Evolutionary conservation across 2,329 filamentous ascomycete species (phyloP).

Genomic region (Clarireedia sp.): DNA sequence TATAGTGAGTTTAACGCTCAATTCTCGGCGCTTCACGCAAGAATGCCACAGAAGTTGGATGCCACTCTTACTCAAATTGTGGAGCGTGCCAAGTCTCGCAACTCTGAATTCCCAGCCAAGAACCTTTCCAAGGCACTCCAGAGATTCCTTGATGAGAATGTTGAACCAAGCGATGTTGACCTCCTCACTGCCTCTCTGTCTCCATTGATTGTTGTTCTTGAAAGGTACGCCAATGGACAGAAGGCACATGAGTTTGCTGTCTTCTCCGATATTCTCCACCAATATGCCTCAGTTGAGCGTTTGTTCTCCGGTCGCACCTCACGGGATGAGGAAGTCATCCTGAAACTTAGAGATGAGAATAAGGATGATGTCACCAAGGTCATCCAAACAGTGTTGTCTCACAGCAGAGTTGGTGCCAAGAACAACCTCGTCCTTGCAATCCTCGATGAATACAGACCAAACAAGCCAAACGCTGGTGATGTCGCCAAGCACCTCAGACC

Average conservation of each 20-base stretch:
- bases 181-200: slow-evolving; percentile 64
- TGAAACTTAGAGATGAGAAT: slow-evolving; percentile 91
- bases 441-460: slow-evolving; percentile 87
- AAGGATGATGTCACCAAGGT: slow-evolving; percentile 85
- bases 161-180: slow-evolving; percentile 63
- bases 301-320: slow-evolving; percentile 78
- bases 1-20: slow-evolving; percentile 96
- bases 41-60: slow-evolving; percentile 94
- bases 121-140: slow-evolving; percentile 72
- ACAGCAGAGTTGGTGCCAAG: slow-evolving; percentile 87
- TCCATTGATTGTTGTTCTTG: slow-evolving; percentile 71
- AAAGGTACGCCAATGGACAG: slow-evolving; percentile 75
- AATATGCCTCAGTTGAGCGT: slow-evolving; percentile 76
- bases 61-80: slow-evolving; percentile 74
- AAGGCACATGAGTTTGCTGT: slow-evolving; percentile 84
- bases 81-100: slow-evolving; percentile 70
- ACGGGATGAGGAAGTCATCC: slow-evolving; percentile 88
- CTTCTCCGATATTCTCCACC: slow-evolving; percentile 69
- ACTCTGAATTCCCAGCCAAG: slow-evolving; percentile 87
- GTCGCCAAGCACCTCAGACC: slow-evolving; percentile 81
- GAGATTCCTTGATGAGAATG: slow-evolving; percentile 84
- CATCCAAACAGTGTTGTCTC: slow-evolving; percentile 83
- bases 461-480: slow-evolving; percentile 83
- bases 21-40: slow-evolving; percentile 90
- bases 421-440: slow-evolving; percentile 89